These are phyloP conservation scores for Penicillium sp. DNA, from an alignment of 2,329 filamentous ascomycete species.

Conservation along the genomic window DNA sequence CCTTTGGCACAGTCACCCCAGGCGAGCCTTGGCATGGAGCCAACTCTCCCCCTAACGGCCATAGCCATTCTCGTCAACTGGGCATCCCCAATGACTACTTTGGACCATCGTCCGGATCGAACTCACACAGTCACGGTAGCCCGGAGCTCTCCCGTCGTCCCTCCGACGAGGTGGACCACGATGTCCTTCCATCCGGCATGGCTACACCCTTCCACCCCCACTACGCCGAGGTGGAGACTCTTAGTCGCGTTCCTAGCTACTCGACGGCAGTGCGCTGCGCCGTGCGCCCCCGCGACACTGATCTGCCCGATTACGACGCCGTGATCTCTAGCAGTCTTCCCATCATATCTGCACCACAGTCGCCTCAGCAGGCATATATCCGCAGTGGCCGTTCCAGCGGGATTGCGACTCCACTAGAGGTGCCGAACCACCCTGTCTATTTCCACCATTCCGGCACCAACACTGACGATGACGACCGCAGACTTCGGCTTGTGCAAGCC, in stretches of 20 bases:
- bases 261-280: slow-evolving; percentile 67
- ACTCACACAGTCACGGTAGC: slow-evolving; percentile 33
- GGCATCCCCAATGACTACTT: slow-evolving; percentile 34
- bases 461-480: slow-evolving; percentile 40
- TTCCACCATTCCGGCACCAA: slow-evolving; percentile 25
- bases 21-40: slow-evolving; percentile 18
- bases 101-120: slow-evolving; percentile 30
- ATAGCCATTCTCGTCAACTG: slow-evolving; percentile 26
- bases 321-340: slow-evolving; percentile 40
- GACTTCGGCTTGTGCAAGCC: slow-evolving; percentile 41
- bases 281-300: slow-evolving; percentile 51
- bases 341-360: slow-evolving; percentile 30
- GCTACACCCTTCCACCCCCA: slow-evolving; percentile 42
- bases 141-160: slow-evolving; percentile 44
- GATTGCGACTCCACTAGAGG: slow-evolving; percentile 30
- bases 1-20: slow-evolving; percentile 16
- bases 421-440: slow-evolving; percentile 26
- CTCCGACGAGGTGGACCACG: slow-evolving; percentile 48
- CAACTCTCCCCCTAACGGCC: slow-evolving; percentile 20
- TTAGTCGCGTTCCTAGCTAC: slow-evolving; percentile 74
- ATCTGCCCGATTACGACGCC: slow-evolving; percentile 64
- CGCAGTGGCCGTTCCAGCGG: slow-evolving; percentile 36
- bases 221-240: slow-evolving; percentile 57
- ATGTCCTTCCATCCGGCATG: slow-evolving; percentile 44
- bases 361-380: slow-evolving; percentile 40